Conservation (phyloP, 345 rosid genomes). For the Murraya paniculata region DNA sequence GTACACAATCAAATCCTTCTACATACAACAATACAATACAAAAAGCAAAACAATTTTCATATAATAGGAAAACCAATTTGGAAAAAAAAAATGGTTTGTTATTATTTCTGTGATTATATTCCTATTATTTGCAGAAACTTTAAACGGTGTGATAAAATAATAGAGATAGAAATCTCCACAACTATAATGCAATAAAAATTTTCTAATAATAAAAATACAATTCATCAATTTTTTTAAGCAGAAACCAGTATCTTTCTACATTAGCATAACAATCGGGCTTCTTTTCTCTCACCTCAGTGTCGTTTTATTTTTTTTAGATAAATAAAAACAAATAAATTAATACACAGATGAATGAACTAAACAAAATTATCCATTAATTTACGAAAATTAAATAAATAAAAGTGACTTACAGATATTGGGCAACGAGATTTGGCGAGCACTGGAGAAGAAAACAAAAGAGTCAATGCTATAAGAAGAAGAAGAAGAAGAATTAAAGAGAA, state of each 20-base stretch:
- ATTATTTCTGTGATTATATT: background rate
- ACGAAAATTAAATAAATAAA: background rate
- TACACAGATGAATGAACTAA: background rate
- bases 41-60: background rate
- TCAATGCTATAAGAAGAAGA: conserved; percentile 3
- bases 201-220: too few species aligned
- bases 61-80: background rate
- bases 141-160: background rate
- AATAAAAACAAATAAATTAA: background rate
- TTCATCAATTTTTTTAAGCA: too few species aligned
- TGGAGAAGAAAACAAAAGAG: conserved; percentile 25
- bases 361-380: background rate
- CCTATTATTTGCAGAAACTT: background rate
- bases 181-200: background rate
- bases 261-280: too few species aligned
- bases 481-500: background rate
- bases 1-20: background rate
- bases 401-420: conserved; percentile 41
- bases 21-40: background rate
- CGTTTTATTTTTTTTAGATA: too few species aligned
- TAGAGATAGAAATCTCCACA: background rate
- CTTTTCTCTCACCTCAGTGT: too few species aligned
- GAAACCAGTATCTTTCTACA: too few species aligned
- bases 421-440: conserved; percentile 44
- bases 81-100: background rate